These are phyloP conservation scores for Bacidia gigantensis DNA, from an alignment of 495 filamentous ascomycete genomes.

Conservation along the genomic window DNA sequence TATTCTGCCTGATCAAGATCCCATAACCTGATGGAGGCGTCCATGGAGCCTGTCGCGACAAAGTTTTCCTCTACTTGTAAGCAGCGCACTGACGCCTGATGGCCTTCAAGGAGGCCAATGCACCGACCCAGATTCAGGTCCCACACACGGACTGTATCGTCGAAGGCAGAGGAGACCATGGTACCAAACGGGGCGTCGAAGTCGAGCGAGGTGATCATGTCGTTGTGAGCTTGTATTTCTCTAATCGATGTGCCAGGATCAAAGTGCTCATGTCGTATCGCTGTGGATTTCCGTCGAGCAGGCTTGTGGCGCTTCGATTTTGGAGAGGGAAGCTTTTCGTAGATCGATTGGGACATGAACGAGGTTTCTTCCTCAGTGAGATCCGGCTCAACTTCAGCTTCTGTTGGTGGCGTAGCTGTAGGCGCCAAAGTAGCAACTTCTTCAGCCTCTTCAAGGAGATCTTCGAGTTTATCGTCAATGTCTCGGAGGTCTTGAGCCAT, in stretches of 20 bases:
- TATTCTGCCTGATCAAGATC: constrained; percentile 65
- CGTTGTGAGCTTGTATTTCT: constrained; percentile 75
- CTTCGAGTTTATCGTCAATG: constrained; percentile 74
- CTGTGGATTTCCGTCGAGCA: constrained; percentile 65
- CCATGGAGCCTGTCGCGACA: constrained; percentile 87
- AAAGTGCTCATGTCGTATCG: constrained; percentile 91
- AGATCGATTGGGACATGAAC: constrained; percentile 98
- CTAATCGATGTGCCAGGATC: constrained; percentile 80
- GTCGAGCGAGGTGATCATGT: constrained; percentile 80
- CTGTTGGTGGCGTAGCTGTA: constrained; percentile 37
- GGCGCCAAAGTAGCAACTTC: constrained; percentile 46
- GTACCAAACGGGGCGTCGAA: constrained; percentile 95
- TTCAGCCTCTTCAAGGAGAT: constrained; percentile 60
- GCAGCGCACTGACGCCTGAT: constrained; percentile 85
- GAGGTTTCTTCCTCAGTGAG: constrained; percentile 43
- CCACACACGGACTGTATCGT: constrained; percentile 96
- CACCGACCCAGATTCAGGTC: constrained; percentile 88
- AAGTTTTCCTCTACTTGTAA: constrained; percentile 94
- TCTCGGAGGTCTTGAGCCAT: constrained; percentile 79
- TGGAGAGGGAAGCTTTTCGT: constrained; percentile 70
- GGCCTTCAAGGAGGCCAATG: constrained; percentile 79
- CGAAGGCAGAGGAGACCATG: constrained; percentile 85
- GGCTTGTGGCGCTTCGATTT: constrained; percentile 53
- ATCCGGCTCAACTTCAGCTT: constrained; percentile 34
- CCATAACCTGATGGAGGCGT: constrained; percentile 91